phyloP scores from a whole-genome alignment of 1,284 basidiomycete genomes.

The Naganishia sp. region DNA sequence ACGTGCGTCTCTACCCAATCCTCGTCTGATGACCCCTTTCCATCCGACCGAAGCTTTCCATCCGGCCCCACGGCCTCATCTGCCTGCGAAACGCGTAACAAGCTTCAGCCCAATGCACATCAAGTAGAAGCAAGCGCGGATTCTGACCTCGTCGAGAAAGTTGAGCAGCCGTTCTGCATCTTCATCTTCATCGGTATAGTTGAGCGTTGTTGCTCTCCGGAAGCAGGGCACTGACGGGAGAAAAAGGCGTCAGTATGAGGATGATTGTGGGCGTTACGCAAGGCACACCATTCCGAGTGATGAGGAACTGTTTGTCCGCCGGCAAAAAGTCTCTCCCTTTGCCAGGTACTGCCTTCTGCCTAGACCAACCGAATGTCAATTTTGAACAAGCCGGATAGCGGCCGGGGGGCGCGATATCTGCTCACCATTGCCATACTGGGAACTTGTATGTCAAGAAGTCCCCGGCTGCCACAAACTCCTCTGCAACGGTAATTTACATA shows the following conservation, averaged over 20 bases:
- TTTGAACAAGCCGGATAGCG: no score
- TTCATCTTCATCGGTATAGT: conserved; percentile 91
- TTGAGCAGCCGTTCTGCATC: conserved; percentile 83
- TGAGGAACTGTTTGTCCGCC: conserved; percentile 90
- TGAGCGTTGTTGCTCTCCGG: conserved; percentile 82
- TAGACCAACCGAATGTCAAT: conserved; percentile 44
- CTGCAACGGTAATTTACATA: conserved; percentile 54
- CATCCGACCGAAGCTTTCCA: conserved; percentile 37
- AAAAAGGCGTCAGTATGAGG: not conserved
- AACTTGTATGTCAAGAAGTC: conserved; percentile 96
- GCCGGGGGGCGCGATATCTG: no score
- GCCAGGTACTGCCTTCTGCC: conserved; percentile 83
- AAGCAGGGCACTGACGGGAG: conserved; percentile 71
- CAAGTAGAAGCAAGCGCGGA: no score
- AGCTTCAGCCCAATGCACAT: not conserved
- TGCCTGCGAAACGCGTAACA: conserved; percentile 37
- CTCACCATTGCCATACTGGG: conserved; percentile 89
- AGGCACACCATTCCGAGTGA: conserved; percentile 71
- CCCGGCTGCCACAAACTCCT: conserved; percentile 93
- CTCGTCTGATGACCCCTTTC: conserved; percentile 38
- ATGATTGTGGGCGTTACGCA: not conserved
- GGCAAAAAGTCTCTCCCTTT: conserved; percentile 90
- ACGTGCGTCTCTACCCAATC: conserved; percentile 58
- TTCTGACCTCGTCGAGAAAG: conserved; percentile 54
- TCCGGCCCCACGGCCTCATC: conserved; percentile 50